Evolutionary conservation across 1,139 yeast genomes (phyloP).

Genomic region (Saccharomyces hybrid): DNA sequence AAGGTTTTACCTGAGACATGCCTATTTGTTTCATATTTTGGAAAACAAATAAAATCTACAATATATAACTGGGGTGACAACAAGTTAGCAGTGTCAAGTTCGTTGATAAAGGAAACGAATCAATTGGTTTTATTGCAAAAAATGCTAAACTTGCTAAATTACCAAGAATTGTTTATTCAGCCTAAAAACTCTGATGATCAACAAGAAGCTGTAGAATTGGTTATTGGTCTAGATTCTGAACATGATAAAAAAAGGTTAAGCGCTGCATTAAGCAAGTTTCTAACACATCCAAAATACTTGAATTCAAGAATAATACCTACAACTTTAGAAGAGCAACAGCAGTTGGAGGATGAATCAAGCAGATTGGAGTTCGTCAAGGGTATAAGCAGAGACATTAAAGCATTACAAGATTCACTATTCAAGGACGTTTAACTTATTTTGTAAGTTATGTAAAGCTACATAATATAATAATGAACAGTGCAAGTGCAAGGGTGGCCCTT

Average conservation of each 20-base stretch:
- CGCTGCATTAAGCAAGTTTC: conserved; percentile 55
- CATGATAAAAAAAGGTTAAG: conserved; percentile 51
- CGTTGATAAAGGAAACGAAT: conserved; percentile 69
- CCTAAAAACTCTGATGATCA: conserved; percentile 19
- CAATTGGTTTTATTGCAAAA: conserved; percentile 65
- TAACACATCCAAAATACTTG: conserved; percentile 81
- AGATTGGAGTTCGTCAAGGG: conserved; percentile 41
- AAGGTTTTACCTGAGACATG: conserved; percentile 59
- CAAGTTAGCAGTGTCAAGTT: conserved; percentile 52
- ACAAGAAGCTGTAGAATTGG: conserved; percentile 29
- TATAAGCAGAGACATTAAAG: conserved; percentile 49
- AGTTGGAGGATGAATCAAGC: conserved; percentile 42
- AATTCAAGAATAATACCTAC: conserved; percentile 62
- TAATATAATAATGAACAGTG: not conserved
- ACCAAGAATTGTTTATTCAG: conserved; percentile 36
- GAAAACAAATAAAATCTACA: conserved; percentile 57
- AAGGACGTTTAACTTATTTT: not conserved
- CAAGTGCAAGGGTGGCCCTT: not conserved
- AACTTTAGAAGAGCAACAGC: conserved; percentile 54
- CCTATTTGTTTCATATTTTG: conserved; percentile 55
- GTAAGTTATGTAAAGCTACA: not conserved
- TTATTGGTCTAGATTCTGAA: conserved; percentile 58
- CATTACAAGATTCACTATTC: conserved; percentile 41
- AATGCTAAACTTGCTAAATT: conserved; percentile 45
- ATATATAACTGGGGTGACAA: conserved; percentile 65